phyloP scores from a whole-genome alignment of 129 eudicot species.

The Chrysanthemum lavandulifolium region DNA sequence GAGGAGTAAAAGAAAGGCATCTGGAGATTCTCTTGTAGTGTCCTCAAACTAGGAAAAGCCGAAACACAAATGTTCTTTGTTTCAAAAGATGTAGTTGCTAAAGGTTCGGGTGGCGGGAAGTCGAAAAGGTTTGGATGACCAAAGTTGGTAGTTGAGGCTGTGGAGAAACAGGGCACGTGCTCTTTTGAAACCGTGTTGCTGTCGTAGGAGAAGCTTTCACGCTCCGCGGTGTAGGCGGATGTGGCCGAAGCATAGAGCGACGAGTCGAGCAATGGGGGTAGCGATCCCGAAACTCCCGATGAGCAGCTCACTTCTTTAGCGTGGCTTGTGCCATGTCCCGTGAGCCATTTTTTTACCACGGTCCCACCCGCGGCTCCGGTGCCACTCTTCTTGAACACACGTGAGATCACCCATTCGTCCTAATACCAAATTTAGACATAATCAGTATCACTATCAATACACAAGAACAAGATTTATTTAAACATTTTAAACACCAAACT shows the following conservation, averaged over 20 bases:
- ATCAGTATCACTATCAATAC: too few relatives aligned
- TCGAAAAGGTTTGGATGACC: conserved; percentile 34
- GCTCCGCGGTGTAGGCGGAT: conserved; percentile 33
- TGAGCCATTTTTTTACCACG: conserved; percentile 45
- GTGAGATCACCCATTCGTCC: conserved; percentile 99
- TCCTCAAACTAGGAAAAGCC: conserved; percentile 61
- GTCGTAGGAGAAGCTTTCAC: conserved; percentile 48
- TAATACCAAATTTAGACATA: neutral
- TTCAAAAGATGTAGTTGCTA: conserved; percentile 2
- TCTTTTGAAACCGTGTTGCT: conserved; percentile 41
- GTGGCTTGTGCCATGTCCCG: conserved; percentile 10
- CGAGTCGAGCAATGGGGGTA: conserved; percentile 64
- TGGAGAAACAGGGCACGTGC: conserved; percentile 99
- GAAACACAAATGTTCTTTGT: conserved; percentile 28
- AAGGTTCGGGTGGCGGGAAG: conserved; percentile 38
- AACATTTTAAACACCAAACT: too few relatives aligned
- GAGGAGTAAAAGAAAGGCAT: conserved; percentile 51
- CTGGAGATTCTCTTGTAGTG: conserved; percentile 75
- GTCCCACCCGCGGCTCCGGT: conserved; percentile 35
- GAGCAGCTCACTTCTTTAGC: conserved; percentile 48
- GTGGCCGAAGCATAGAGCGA: conserved; percentile 44
- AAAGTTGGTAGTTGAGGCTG: conserved; percentile 37
- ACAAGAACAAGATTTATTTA: too few relatives aligned
- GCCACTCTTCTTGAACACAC: conserved; percentile 71
- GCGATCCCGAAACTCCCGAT: conserved; percentile 56